These are phyloP conservation scores for Mollisiaceae sp. DNA, from an alignment of 2,329 filamentous ascomycete species.

Conservation along the genomic window DNA sequence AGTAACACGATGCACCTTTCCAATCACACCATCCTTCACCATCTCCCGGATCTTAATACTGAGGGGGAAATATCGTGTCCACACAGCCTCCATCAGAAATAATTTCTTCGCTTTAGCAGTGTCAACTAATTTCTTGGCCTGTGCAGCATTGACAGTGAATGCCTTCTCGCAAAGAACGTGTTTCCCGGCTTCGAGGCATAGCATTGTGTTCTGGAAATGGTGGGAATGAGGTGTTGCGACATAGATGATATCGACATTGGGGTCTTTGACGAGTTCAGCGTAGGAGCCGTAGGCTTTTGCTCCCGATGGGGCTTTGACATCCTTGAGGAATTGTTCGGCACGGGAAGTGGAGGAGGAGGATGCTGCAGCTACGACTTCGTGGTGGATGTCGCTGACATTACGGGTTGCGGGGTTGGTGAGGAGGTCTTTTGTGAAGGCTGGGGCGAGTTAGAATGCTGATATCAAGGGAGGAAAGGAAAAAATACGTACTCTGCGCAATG, in stretches of 20 bases:
- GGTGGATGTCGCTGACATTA: slow-evolving; percentile 62
- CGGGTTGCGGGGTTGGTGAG: slow-evolving; percentile 65
- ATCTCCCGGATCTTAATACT: slow-evolving; percentile 63
- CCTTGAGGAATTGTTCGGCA: slow-evolving; percentile 65
- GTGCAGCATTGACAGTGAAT: slow-evolving; percentile 71
- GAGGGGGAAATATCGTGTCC: slow-evolving; percentile 74
- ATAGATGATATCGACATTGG: slow-evolving; percentile 71
- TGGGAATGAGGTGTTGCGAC: slow-evolving; percentile 75
- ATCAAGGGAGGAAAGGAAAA: background rate
- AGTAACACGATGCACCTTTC: slow-evolving; percentile 50
- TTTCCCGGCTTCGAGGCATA: slow-evolving; percentile 69
- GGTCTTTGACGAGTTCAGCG: slow-evolving; percentile 66
- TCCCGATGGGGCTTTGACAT: slow-evolving; percentile 58
- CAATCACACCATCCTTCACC: slow-evolving; percentile 43
- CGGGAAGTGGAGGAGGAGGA: slow-evolving; percentile 65
- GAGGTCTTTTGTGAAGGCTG: slow-evolving; percentile 66
- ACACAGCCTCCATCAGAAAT: slow-evolving; percentile 70
- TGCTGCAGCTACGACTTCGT: slow-evolving; percentile 67
- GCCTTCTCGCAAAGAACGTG: slow-evolving; percentile 75
- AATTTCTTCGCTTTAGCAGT: slow-evolving; percentile 65
- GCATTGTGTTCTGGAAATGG: slow-evolving; percentile 72
- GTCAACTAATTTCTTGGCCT: slow-evolving; percentile 63
- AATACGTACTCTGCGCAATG: slow-evolving; percentile 43
- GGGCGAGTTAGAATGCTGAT: background rate
- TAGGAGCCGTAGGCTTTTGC: slow-evolving; percentile 71